phyloP scores from a whole-genome alignment of 164 flowering plant genomes.

The Pachysandra terminalis region DNA sequence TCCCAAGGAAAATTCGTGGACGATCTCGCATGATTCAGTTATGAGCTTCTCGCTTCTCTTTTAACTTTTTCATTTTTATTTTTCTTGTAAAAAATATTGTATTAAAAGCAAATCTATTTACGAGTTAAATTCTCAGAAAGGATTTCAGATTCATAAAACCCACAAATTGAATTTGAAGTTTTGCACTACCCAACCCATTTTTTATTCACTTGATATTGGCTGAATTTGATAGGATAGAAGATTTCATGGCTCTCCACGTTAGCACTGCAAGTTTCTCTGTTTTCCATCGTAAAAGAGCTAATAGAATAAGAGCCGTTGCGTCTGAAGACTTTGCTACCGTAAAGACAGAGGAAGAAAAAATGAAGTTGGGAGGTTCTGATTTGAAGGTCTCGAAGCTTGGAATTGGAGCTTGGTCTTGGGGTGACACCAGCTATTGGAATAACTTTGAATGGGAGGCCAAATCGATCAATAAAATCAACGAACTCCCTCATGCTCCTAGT shows the following conservation, averaged over 20 bases:
- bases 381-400: conserved; percentile 83
- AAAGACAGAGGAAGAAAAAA: conserved; percentile 42
- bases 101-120: too few relatives aligned
- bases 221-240: not conserved
- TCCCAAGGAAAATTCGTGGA: too few relatives aligned
- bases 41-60: too few relatives aligned
- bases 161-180: too few relatives aligned
- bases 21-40: too few relatives aligned
- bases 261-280: conserved; percentile 16
- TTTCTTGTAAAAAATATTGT: too few relatives aligned
- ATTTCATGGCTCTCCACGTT: conserved; percentile 23
- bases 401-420: conserved; percentile 99
- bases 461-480: too few relatives aligned
- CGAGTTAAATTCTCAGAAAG: too few relatives aligned
- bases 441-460: conserved; percentile 92
- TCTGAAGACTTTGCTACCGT: conserved; percentile 35
- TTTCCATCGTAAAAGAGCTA: conserved; percentile 10
- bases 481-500: too few relatives aligned
- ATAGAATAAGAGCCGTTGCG: conserved; percentile 40
- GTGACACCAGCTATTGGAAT: conserved; percentile 93
- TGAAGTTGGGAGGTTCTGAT: conserved; percentile 83
- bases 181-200: too few relatives aligned
- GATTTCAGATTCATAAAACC: too few relatives aligned
- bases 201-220: not conserved
- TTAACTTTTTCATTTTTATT: too few relatives aligned